phyloP scores from a whole-genome alignment of 345 rosid genomes.

The Euphorbia tirucalli region DNA sequence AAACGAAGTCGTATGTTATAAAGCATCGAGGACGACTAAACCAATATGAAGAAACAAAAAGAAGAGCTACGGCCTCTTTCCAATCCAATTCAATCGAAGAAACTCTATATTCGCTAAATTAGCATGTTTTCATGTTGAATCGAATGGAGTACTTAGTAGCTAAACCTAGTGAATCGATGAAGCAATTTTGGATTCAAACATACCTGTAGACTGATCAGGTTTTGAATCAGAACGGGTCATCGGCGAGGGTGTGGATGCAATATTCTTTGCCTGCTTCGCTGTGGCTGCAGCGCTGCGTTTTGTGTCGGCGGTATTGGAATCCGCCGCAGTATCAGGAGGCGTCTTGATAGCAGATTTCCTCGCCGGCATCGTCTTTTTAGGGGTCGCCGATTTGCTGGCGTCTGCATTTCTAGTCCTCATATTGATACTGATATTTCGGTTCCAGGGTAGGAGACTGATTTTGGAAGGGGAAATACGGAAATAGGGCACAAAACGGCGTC shows the following conservation, averaged over 20 bases:
- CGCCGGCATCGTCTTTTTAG: conserved; percentile 35
- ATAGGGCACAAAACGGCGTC: too few species aligned
- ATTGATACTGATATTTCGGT: neutral
- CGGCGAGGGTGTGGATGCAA: conserved; percentile 19
- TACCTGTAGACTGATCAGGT: conserved; percentile 37
- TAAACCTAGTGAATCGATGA: neutral
- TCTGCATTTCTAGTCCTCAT: conserved; percentile 43
- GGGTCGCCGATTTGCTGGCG: conserved; percentile 20
- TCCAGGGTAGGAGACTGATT: neutral
- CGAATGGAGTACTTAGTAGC: neutral
- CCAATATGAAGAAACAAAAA: neutral
- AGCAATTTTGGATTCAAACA: neutral
- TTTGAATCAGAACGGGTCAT: conserved; percentile 16
- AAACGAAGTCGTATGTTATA: neutral
- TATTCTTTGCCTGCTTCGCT: conserved; percentile 23
- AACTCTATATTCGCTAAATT: neutral
- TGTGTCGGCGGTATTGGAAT: conserved; percentile 15
- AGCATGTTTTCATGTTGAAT: neutral
- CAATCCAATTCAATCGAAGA: neutral
- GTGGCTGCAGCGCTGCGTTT: conserved; percentile 26
- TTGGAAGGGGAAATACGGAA: neutral
- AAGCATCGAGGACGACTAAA: neutral
- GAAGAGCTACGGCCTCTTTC: neutral
- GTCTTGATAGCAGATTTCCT: conserved; percentile 28
- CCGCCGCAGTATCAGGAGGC: conserved; percentile 8